Evolutionary conservation across 2,329 filamentous ascomycete species (phyloP), one percentile per base, ranked within the genome.

Genomic region (Exophiala aquamarina): DNA sequence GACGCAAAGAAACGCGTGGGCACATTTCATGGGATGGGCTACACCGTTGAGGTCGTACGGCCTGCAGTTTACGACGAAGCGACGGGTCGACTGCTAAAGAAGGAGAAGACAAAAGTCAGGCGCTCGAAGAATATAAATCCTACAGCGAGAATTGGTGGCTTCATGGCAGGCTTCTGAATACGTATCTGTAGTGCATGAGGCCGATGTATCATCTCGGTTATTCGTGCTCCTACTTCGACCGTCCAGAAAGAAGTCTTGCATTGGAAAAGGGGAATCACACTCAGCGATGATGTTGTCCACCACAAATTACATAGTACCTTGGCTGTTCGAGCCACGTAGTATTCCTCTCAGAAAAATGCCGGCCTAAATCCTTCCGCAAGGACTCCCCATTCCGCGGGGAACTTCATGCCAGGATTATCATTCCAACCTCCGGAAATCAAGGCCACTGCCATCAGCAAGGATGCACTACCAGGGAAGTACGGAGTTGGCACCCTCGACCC

Each of bases 371-470:
- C 75, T 45, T 80, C 77, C 20, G 68, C 70, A 29, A 56, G 66
- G 2, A 72, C 72, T 32, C 70, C 60, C 77, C 77, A 81, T 0
- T 59, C 68, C 14, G 63, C 57, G 0, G 77, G 76, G 51, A 76
- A 79, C 40, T 76, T 67, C 26, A 61, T 50, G 6, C 68, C 74
- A n/a, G 69, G 67, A 37, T 59, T 60, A 2, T 70, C 74, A 56
- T 80, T 76, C 78, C 78, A 81, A 0, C 75, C 78, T 1, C 75
- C 76, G 9, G 75, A 73, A 72, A 81, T 74, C 76, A 81, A 79
- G 2, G 74, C 78, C 47, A 77, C 65, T 0, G 75, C 76, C 23
- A 78, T 59, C 56, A 82, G 54, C 48, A 82, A 63, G 1, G 70
- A 70, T 2, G 73, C 70, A 28, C 71, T 69, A 15, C 71, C 72